Evolutionary conservation across 2,329 filamentous ascomycete genomes (phyloP), one percentile per base, ranked within the genome.

Genomic region (Sordariomycetes sp.): DNA sequence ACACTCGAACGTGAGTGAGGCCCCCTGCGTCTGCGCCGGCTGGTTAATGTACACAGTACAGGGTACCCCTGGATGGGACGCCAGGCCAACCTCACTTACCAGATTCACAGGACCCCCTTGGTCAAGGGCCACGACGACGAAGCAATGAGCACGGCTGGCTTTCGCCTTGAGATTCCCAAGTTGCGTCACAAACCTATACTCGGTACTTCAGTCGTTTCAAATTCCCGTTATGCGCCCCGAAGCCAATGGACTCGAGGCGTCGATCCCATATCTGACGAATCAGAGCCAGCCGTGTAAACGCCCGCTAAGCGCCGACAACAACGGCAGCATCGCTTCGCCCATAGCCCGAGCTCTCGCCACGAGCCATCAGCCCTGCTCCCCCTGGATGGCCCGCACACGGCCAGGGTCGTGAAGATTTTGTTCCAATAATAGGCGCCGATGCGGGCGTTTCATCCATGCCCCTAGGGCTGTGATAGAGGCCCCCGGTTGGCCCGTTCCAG

Each of bases 291-390:
- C 22, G 46, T 24, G 46, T 58, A 58, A 53, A 48, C 55, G 55
- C 55, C 55, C 48, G 8, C 55, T 53, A 58, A 53, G 55, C 55
- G 55, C 55, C 55, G 37, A 57, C 55, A 3, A 37, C 28, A 20
- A n/a, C 55, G 43, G 55, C 55, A 43, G 55, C 55, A 46, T n/a
- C 14, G 28, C 28, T 32, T 32, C 28, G 8, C 28, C 28, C 28
- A 32, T 8, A 32, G 28, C 28, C 28, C 28, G 28, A 32, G 28
- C 28, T 32, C 28, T 32, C 28, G 28, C 28, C 40, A 46, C 40
- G 40, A n/a, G 6, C 16, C 40, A 8, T 46, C 40, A 46, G 40
- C 40, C 40, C 10, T 46, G 40, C 18, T n/a, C 40, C 18, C 40
- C n/a, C 6, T 14, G 4, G 8, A 32, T 32, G 28, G 28, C 28